phyloP scores from a whole-genome alignment of 495 filamentous ascomycete genomes.

The Neurospora tetrasperma region DNA sequence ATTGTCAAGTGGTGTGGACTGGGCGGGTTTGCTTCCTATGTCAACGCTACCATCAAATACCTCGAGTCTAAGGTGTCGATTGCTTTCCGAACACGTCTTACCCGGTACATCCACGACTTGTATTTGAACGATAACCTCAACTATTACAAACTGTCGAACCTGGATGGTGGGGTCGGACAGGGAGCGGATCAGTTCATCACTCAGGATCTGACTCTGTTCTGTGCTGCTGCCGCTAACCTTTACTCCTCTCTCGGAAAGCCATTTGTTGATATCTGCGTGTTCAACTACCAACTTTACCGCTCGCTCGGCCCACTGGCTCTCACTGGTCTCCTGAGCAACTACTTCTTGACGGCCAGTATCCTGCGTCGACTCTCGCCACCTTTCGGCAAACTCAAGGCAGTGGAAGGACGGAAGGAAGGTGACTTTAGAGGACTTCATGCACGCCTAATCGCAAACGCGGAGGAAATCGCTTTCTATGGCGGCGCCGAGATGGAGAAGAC shows the following conservation, averaged over 20 bases:
- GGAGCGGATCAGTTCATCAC: conserved; percentile 96
- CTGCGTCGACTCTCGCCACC: conserved; percentile 81
- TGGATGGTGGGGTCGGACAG: conserved; percentile 87
- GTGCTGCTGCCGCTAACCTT: conserved; percentile 78
- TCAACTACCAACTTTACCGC: conserved; percentile 92
- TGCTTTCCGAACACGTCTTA: conserved; percentile 91
- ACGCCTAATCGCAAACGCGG: conserved; percentile 88
- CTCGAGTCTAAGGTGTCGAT: conserved; percentile 97
- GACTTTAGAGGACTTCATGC: conserved; percentile 88
- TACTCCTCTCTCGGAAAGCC: conserved; percentile 97
- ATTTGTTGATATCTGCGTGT: conserved; percentile 87
- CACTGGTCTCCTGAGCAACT: conserved; percentile 77
- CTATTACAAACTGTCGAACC: conserved; percentile 90
- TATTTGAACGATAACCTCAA: conserved; percentile 90
- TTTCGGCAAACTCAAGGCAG: conserved; percentile 92
- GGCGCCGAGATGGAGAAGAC: conserved; percentile 87
- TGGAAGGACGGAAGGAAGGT: conserved; percentile 86
- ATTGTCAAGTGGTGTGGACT: conserved; percentile 64
- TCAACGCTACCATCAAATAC: conserved; percentile 96
- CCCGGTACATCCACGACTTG: conserved; percentile 93
- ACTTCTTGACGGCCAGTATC: conserved; percentile 83
- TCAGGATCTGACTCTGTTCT: conserved; percentile 92
- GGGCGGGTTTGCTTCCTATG: conserved; percentile 71
- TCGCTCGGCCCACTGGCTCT: conserved; percentile 85
- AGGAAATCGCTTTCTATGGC: conserved; percentile 98